Percentiles rank a stretch among this genome's conserved stretches.
Conservation (phyloP, 768 basidiomycete genomes). For the Termitomyces sp. region DNA sequence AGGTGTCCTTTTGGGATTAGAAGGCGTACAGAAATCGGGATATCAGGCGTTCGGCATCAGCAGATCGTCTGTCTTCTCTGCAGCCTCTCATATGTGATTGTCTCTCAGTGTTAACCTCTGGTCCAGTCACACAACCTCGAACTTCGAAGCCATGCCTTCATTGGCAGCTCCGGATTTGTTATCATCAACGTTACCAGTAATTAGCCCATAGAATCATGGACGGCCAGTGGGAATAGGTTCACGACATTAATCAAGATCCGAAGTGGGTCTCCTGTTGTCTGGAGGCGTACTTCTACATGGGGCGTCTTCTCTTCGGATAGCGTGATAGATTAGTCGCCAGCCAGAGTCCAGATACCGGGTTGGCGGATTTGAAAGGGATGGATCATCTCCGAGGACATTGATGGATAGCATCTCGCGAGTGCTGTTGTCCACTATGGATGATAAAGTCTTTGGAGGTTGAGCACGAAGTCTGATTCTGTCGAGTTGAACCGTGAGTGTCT, state of each 20-base stretch:
- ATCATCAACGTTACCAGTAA: not conserved
- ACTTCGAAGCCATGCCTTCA: not conserved
- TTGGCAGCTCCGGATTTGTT: not conserved
- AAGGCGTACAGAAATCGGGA: no score
- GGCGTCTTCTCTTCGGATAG: not conserved
- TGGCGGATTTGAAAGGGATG: not conserved
- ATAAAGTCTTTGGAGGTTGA: not conserved
- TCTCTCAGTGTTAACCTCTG: no score
- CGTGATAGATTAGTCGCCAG: not conserved
- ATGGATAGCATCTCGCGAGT: not conserved
- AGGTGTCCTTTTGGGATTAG: not conserved
- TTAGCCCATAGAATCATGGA: not conserved
- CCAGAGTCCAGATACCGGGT: not conserved
- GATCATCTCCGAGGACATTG: not conserved
- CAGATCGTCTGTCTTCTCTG: not conserved
- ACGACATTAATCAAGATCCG: not conserved
- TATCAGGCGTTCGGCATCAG: not conserved
- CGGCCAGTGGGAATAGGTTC: no score
- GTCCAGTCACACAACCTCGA: no score
- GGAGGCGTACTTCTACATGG: not conserved
- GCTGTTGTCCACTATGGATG: not conserved
- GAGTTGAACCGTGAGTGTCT: not conserved
- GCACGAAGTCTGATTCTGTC: not conserved
- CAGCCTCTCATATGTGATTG: not conserved
- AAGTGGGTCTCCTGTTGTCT: not conserved